Percentiles rank a stretch among this genome's conserved stretches.
Conservation (phyloP, 805 yeast species). For the Metschnikowia lachancei region DNA sequence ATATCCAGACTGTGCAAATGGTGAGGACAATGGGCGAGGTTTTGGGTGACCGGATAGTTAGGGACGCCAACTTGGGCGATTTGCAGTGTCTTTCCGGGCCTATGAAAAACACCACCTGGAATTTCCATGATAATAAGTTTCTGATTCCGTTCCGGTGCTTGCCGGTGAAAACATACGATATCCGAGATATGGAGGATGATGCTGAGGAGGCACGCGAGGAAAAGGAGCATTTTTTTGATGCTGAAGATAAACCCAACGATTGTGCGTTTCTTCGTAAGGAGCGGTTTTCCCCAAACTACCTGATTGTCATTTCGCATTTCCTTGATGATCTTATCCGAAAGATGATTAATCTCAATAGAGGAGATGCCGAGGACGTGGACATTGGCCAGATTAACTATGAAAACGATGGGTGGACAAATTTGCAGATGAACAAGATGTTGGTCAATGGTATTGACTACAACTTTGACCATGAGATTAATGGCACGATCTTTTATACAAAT, state of each 20-base stretch:
- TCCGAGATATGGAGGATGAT: constrained; percentile 37
- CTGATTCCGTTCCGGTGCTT: constrained; percentile 36
- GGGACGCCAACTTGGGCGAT: constrained; percentile 19
- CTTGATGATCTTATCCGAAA: constrained; percentile 32
- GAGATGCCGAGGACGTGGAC: constrained; percentile 39
- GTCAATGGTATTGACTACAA: constrained; percentile 36
- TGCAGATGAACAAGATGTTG: constrained; percentile 26
- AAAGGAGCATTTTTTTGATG: constrained; percentile 23
- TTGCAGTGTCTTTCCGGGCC: constrained; percentile 14
- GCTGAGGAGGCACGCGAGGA: constrained; percentile 16
- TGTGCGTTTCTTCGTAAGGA: constrained; percentile 16
- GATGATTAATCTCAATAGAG: constrained; percentile 36
- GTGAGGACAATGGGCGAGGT: constrained; percentile 52
- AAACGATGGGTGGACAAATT: constrained; percentile 37
- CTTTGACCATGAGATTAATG: constrained; percentile 39
- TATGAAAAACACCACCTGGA: constrained; percentile 29
- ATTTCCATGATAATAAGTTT: constrained; percentile 29
- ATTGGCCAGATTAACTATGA: constrained; percentile 26
- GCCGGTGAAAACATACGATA: constrained; percentile 32
- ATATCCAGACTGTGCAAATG: constrained; percentile 57
- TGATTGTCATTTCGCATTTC: constrained; percentile 33
- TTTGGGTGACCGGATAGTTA: constrained; percentile 22
- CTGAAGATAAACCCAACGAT: constrained; percentile 18
- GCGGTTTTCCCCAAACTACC: constrained; percentile 18
- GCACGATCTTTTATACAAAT: constrained; percentile 36